Conservation (phyloP, 805 yeast genomes). For the Candida nonsorbophila region DNA sequence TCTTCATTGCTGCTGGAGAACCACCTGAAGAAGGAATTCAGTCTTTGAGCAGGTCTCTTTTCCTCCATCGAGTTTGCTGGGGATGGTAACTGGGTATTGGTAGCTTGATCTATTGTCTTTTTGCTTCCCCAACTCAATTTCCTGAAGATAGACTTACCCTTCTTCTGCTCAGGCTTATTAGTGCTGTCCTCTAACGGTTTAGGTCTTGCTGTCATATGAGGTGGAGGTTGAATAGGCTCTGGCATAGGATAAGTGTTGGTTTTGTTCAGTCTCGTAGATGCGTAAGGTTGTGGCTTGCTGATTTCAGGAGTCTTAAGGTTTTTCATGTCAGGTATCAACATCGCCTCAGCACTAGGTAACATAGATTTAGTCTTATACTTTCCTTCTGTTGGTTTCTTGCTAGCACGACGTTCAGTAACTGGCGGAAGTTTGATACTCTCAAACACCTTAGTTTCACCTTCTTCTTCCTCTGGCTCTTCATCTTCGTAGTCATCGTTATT, state of each 20-base stretch:
- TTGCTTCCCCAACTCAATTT: slow-evolving; percentile 48
- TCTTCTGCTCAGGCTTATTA: slow-evolving; percentile 22
- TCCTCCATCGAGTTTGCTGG: slow-evolving; percentile 29
- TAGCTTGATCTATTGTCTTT: slow-evolving; percentile 27
- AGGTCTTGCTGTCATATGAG: slow-evolving; percentile 10
- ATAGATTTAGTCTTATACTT: slow-evolving; percentile 17
- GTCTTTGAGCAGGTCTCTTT: slow-evolving; percentile 14
- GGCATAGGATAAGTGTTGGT: slow-evolving; percentile 11
- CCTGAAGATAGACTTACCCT: slow-evolving; percentile 39
- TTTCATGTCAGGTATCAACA: slow-evolving; percentile 26
- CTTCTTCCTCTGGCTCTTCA: slow-evolving; percentile 19
- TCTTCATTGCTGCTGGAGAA: slow-evolving; percentile 30
- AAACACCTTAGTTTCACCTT: slow-evolving; percentile 25
- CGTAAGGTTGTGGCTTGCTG: slow-evolving; percentile 13
- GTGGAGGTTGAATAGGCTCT: slow-evolving; percentile 12
- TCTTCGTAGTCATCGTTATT: slow-evolving; percentile 18
- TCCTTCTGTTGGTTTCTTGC: slow-evolving; percentile 1
- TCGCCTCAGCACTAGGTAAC: slow-evolving; percentile 29
- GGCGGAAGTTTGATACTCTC: slow-evolving; percentile 48
- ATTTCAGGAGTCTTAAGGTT: slow-evolving; percentile 13
- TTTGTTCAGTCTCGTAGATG: slow-evolving; percentile 3
- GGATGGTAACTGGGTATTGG: slow-evolving; percentile 23
- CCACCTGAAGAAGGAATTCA: slow-evolving; percentile 34
- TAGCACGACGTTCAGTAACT: slow-evolving; percentile 7
- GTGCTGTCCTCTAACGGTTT: slow-evolving; percentile 33